Evolutionary conservation across 257 asterid genomes (phyloP).

Genomic region (Nicotiana benthamiana): DNA sequence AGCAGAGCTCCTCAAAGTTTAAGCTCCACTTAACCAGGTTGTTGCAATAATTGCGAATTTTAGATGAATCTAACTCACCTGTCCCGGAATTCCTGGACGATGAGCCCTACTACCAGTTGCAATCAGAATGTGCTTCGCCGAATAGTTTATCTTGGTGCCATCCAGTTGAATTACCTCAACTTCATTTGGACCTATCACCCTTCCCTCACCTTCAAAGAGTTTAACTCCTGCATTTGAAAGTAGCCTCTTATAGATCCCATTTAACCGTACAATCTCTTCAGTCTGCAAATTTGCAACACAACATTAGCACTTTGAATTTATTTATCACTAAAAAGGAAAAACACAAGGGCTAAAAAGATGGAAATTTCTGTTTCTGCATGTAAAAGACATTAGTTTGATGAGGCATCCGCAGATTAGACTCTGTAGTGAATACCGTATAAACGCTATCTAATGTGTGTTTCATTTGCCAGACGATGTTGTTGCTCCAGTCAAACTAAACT

Average conservation of each 20-base stretch:
- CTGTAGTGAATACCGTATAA: background rate
- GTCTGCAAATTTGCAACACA: slow-evolving; percentile 43
- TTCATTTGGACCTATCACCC: slow-evolving; percentile 83
- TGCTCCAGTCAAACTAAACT: background rate
- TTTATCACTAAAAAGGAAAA: background rate
- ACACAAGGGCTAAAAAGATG: background rate
- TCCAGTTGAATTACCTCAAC: slow-evolving; percentile 88
- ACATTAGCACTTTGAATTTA: background rate
- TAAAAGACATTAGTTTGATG: background rate
- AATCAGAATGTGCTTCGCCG: slow-evolving; percentile 80
- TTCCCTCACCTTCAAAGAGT: slow-evolving; percentile 97
- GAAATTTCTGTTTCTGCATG: background rate
- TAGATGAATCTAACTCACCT: slow-evolving; percentile 32
- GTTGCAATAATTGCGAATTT: background rate
- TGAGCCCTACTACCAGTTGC: slow-evolving; percentile 95
- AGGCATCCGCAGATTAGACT: background rate
- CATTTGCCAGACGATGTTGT: background rate
- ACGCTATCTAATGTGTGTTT: background rate
- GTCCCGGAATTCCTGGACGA: slow-evolving; percentile 77
- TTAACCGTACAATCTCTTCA: slow-evolving; percentile 83
- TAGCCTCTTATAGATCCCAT: slow-evolving; percentile 79
- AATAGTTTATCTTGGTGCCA: slow-evolving; percentile 82
- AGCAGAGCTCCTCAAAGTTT: background rate
- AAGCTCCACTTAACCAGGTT: background rate
- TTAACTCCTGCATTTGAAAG: slow-evolving; percentile 88